A percentile compares a stretch with the other conserved stretches of the same genome.
These are phyloP conservation scores for Physaria fendleri DNA, from an alignment of 345 rosid species.

Conservation along the genomic window DNA sequence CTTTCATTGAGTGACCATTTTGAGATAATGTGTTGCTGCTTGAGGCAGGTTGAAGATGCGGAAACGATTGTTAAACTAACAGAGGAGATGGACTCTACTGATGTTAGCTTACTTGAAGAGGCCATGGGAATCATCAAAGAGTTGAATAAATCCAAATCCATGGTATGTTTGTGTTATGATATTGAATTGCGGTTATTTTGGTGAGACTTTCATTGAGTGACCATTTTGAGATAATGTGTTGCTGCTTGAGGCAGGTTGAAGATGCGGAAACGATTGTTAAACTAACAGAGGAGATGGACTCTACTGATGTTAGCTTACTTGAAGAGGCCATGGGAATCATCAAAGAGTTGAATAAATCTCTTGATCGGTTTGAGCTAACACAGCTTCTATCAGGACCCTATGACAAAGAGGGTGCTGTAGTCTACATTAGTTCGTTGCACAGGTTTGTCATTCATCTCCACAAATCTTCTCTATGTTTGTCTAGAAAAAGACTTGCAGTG, in stretches of 20 bases:
- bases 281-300: conserved; percentile 90
- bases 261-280: conserved; percentile 83
- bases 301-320: conserved; percentile 69
- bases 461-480: no score
- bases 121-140: conserved; percentile 62
- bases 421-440: conserved; percentile 79
- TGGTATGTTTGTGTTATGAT: neutral
- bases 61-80: conserved; percentile 76
- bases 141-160: conserved; percentile 39
- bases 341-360: conserved; percentile 56
- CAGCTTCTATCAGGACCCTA: conserved; percentile 94
- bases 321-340: conserved; percentile 71
- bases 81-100: conserved; percentile 88
- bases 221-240: neutral
- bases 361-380: conserved; percentile 74
- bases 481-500: no score
- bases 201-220: neutral
- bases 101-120: conserved; percentile 78
- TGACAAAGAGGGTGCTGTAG: conserved; percentile 87
- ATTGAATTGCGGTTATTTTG: neutral
- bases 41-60: conserved; percentile 75
- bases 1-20: neutral
- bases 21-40: neutral
- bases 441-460: conserved; percentile 38
- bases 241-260: conserved; percentile 48